phyloP scores from a whole-genome alignment of 352 stramenopile genomes.

The Pythium aquatile region DNA sequence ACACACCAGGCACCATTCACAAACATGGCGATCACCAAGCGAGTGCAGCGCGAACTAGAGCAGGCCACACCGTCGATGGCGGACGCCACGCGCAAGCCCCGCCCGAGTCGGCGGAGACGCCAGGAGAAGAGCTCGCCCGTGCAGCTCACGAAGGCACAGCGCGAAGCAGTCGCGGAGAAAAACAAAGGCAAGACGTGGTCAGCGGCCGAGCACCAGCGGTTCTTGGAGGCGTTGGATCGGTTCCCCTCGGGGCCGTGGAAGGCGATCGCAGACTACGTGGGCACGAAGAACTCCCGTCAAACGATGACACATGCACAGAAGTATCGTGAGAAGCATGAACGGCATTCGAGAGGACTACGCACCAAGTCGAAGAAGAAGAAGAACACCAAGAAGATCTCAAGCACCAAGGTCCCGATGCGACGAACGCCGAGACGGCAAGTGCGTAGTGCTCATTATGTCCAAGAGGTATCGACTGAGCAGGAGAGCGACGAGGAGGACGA shows the following conservation, averaged over 20 bases:
- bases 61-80: conserved; percentile 16
- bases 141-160: conserved; percentile 25
- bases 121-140: conserved; percentile 3
- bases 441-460: background rate
- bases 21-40: conserved; percentile 30
- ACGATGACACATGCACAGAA: conserved; percentile 40
- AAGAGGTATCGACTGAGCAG: background rate
- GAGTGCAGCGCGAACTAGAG: conserved; percentile 25
- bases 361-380: conserved; percentile 8
- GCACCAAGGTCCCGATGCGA: background rate
- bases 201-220: conserved; percentile 31
- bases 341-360: conserved; percentile 22
- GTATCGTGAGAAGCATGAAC: conserved; percentile 34
- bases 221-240: conserved; percentile 32
- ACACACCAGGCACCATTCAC: background rate
- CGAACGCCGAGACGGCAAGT: background rate
- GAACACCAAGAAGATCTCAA: conserved; percentile 2
- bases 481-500: background rate
- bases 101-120: background rate
- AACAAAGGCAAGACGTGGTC: conserved; percentile 36
- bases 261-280: conserved; percentile 31
- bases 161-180: conserved; percentile 19
- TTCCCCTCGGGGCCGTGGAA: conserved; percentile 41
- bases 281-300: conserved; percentile 32
- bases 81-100: background rate